phyloP scores from a whole-genome alignment of 176 grass and related monocot species.

The Hordeum vulgare region MorexV3_pseudomolecules_assembly NC_058524.1:80760432-80760931 shows the following conservation, averaged over 20 bases:
- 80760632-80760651: too few species aligned
- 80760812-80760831: background rate
- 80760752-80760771: too few species aligned
- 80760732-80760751: too few species aligned
- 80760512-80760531: background rate
- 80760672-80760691: too few species aligned
- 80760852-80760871: background rate
- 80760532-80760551: background rate
- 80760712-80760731: too few species aligned
- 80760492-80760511: background rate
- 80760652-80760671: too few species aligned
- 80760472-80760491: background rate
- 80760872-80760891: background rate
- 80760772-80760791: too few species aligned
- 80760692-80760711: too few species aligned
- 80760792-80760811: background rate
- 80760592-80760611: background rate
- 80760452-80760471: background rate
- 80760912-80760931: too few species aligned
- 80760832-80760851: background rate
- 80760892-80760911: too few species aligned
- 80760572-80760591: background rate
- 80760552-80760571: background rate
- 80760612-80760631: too few species aligned
- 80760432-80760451: constrained; percentile 11